Conservation (phyloP, 148 eudicot genomes). For the Chenopodium formosanum region DNA sequence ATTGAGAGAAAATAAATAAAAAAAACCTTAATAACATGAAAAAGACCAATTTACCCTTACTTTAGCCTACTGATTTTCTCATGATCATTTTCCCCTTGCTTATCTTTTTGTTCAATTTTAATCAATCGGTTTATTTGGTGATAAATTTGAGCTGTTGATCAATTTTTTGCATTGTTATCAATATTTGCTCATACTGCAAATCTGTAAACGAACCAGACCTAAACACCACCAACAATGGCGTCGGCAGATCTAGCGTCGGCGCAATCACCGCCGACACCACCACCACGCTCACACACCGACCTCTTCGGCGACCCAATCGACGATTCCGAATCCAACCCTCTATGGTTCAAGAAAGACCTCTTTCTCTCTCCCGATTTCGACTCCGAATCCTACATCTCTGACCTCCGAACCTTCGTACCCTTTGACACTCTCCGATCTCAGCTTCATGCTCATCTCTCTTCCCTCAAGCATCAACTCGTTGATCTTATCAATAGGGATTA, state of each 20-base stretch:
- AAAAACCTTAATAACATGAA: too few relatives aligned
- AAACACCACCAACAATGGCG: slow-evolving; percentile 32
- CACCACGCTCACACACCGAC: slow-evolving; percentile 48
- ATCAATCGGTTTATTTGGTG: too few relatives aligned
- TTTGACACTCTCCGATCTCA: slow-evolving; percentile 83
- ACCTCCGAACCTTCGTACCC: slow-evolving; percentile 95
- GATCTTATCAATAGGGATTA: slow-evolving; percentile 91
- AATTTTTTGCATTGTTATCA: too few relatives aligned
- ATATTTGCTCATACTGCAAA: too few relatives aligned
- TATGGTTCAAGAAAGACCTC: slow-evolving; percentile 76
- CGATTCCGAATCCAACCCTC: slow-evolving; percentile 51
- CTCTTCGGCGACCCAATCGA: slow-evolving; percentile 74
- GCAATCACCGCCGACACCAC: slow-evolving; percentile 20
- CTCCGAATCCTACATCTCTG: slow-evolving; percentile 73
- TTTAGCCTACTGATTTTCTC: too few relatives aligned
- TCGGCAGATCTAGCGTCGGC: slow-evolving; percentile 39
- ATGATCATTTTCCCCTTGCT: too few relatives aligned
- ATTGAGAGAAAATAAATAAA: too few relatives aligned
- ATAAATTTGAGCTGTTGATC: too few relatives aligned
- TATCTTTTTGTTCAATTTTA: too few relatives aligned
- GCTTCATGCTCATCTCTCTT: slow-evolving; percentile 64
- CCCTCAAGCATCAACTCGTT: slow-evolving; percentile 69
- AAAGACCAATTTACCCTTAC: too few relatives aligned
- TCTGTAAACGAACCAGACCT: too few relatives aligned
- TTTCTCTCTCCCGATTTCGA: slow-evolving; percentile 67